Base-by-base conservation (phyloP, 441 rosid genomes). In the Omphalea diandra region DNA sequence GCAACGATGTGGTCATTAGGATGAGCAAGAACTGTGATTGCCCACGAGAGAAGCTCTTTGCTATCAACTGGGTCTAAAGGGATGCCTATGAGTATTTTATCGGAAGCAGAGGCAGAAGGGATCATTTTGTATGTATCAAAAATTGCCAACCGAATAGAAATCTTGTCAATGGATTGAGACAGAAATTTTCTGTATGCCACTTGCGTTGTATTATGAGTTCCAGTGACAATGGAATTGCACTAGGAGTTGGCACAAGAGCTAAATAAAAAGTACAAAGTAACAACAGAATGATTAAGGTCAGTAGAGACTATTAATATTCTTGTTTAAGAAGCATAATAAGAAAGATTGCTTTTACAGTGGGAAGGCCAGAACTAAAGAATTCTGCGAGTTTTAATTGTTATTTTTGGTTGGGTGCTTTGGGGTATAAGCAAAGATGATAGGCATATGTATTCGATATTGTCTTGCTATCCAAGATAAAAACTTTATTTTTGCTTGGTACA, bases 11-110 rank as follows among this genome's bases (percentile, higher is more conserved):
- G 69, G 81, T 91, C 93, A 73, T 73, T 78, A 14, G 95, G 93
- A 56, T 54, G 85, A 82, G 98, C 98, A 3, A 93, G 80, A 78
- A 80, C 77, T 22, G 80, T 69, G 78, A 85, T 86, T 60, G 95
- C 95, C 98, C 98, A 94, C 1, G 96, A 85, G 40, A 91, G 81
- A 74, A 90, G 86, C 43, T 79, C 84, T 49, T 80, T 84, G 83
- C 92, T 85, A 52, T 78, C 86, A 27, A 83, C 73, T 27, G 65
- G 84, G 81, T 88, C 88, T 64, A 81, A 83, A 20, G 97, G 73
- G 79, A 90, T 82, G 54, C 87, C 97, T 33, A 91, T 60, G 11
- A 94, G 96, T 63, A 94, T 83, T 70, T 84, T 89, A 26, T 59
- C 55, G 15, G 86, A 69, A 65, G 88, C 54, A 36, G 77, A 27